Percentiles rank a stretch among this genome's conserved stretches.
Conservation (phyloP, 2,329 filamentous ascomycete species). For the Ambrosiella xylebori region DNA sequence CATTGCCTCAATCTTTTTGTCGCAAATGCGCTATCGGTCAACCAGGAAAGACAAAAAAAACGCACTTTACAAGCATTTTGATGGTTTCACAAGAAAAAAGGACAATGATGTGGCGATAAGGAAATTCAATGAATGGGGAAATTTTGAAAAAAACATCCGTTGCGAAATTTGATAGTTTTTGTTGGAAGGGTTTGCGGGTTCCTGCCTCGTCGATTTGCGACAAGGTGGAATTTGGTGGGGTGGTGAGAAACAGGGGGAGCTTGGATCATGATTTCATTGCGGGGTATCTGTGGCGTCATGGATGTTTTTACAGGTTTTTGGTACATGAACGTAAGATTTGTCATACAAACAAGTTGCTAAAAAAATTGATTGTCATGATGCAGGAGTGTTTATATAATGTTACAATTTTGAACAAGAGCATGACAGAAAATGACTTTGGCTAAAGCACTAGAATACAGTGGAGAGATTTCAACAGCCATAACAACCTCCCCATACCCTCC, state of each 20-base stretch:
- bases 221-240: not conserved
- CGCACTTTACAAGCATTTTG: conserved; percentile 36
- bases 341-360: too few species aligned
- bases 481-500: not conserved
- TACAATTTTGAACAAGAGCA: not conserved
- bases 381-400: not conserved
- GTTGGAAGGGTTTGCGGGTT: not conserved
- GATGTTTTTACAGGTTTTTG: not conserved
- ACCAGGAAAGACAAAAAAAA: not conserved
- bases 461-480: conserved; percentile 11
- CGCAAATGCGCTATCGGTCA: not conserved
- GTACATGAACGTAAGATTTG: too few species aligned
- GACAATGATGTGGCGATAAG: too few species aligned
- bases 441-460: conserved; percentile 11
- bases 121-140: too few species aligned
- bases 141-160: not conserved
- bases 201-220: too few species aligned
- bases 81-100: not conserved
- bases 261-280: conserved; percentile 1
- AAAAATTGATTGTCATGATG: not conserved
- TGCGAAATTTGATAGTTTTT: not conserved
- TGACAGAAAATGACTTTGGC: not conserved
- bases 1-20: not conserved
- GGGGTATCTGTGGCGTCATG: not conserved
- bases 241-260: not conserved